Conservation (phyloP, 495 filamentous ascomycete species). For the Hypoxylon fragiforme region DNA sequence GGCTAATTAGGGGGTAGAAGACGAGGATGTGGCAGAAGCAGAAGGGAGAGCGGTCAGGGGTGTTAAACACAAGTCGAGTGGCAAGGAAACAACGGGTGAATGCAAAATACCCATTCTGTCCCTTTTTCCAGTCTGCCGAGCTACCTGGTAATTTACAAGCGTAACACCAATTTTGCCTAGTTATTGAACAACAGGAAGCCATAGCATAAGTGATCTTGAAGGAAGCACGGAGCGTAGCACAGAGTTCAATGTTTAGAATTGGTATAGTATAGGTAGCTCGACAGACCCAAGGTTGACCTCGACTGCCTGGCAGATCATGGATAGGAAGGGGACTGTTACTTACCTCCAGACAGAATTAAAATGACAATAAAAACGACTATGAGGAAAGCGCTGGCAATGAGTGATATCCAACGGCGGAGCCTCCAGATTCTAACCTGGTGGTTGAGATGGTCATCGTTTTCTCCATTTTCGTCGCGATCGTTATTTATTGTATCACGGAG, state of each 20-base stretch:
- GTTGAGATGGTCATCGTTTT: constrained; percentile 9
- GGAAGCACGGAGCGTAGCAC: too few species aligned
- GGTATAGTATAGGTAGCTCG: too few species aligned
- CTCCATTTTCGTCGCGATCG: constrained; percentile 10
- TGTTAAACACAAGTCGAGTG: constrained; percentile 1
- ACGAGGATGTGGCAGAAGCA: background rate
- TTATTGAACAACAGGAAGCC: background rate
- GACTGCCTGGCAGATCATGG: too few species aligned
- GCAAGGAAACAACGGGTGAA: constrained; percentile 25
- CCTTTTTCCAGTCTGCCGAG: constrained; percentile 7
- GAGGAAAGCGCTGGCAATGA: constrained; percentile 34
- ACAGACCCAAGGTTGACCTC: background rate
- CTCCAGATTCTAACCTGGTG: constrained; percentile 27
- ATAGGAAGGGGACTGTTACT: background rate
- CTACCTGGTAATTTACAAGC: background rate
- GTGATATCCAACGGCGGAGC: constrained; percentile 39
- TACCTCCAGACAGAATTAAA: constrained; percentile 37
- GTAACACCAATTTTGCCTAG: constrained; percentile 1
- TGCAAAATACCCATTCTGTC: constrained; percentile 2
- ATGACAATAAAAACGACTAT: constrained; percentile 35
- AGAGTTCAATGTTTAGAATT: too few species aligned
- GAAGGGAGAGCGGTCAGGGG: background rate
- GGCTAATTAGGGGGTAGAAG: constrained; percentile 1
- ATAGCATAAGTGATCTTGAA: background rate
- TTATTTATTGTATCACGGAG: constrained; percentile 11